Evolutionary conservation across 768 basidiomycete genomes (phyloP).

Genomic region (Amylocystis lapponica): DNA sequence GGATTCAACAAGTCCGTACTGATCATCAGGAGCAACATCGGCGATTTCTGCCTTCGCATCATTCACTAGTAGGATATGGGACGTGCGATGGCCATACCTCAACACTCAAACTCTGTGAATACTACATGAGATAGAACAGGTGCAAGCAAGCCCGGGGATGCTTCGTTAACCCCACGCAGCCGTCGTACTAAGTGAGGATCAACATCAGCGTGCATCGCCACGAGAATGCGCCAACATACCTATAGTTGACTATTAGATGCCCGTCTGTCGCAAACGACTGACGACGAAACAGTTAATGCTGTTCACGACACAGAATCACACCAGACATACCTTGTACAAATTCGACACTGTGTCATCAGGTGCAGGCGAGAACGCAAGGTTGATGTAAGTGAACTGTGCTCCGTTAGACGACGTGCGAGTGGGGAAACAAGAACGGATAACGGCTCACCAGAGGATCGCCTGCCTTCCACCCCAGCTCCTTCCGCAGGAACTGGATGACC

Average conservation of each 20-base stretch:
- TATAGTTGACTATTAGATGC: constrained; percentile 65
- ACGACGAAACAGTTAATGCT: neutral
- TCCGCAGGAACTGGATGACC: constrained; percentile 88
- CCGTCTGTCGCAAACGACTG: constrained; percentile 60
- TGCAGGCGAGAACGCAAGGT: constrained; percentile 69
- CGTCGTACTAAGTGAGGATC: constrained; percentile 37
- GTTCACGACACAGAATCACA: no score
- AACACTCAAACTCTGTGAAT: no score
- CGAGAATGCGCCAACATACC: constrained; percentile 28
- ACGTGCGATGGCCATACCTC: no score
- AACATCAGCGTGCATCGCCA: neutral
- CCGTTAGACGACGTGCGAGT: neutral
- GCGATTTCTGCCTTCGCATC: no score
- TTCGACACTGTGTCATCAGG: constrained; percentile 73
- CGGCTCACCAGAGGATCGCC: constrained; percentile 78
- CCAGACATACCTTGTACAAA: constrained; percentile 49
- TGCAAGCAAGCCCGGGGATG: no score
- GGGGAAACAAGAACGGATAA: neutral
- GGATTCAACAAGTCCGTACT: no score
- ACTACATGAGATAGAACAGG: no score
- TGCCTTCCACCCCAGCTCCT: constrained; percentile 81
- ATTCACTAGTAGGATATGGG: no score
- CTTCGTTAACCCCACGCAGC: constrained; percentile 56
- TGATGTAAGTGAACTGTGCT: constrained; percentile 69
- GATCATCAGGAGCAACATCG: no score